Conservation (phyloP, 2,329 filamentous ascomycete genomes). For the Clarireedia homoeocarpa region DNA sequence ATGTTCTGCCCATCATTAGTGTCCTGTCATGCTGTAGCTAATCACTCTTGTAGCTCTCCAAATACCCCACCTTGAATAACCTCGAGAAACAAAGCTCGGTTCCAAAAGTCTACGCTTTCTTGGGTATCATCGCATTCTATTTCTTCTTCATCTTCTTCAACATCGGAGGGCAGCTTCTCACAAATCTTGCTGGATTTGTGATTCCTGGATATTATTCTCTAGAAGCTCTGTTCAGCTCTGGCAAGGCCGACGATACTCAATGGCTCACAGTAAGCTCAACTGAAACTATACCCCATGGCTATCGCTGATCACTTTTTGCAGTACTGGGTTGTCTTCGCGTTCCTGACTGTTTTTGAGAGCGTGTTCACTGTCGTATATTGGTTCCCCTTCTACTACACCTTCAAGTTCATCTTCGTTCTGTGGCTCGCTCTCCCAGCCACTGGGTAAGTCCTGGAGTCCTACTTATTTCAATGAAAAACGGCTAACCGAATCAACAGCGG, state of each 20-base stretch:
- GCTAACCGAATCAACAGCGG: constrained; percentile 48
- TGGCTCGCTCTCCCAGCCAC: constrained; percentile 97
- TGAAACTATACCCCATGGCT: constrained; percentile 5
- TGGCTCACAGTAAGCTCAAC: constrained; percentile 57
- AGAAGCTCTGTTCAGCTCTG: constrained; percentile 62
- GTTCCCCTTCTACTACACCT: constrained; percentile 99
- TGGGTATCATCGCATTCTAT: constrained; percentile 70
- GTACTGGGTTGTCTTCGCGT: constrained; percentile 85
- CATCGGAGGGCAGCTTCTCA: constrained; percentile 79
- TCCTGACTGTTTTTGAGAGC: constrained; percentile 79
- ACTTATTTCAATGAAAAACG: background rate
- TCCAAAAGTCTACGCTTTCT: constrained; percentile 77
- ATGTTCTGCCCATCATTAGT: background rate
- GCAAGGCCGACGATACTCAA: constrained; percentile 74
- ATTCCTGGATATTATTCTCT: constrained; percentile 82
- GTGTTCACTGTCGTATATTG: constrained; percentile 81
- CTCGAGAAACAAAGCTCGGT: constrained; percentile 77
- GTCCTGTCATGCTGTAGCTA: background rate
- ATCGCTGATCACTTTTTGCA: constrained; percentile 28
- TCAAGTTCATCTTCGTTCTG: constrained; percentile 96
- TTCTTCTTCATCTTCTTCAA: constrained; percentile 92
- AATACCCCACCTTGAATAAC: constrained; percentile 77
- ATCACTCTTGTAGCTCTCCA: constrained; percentile 56
- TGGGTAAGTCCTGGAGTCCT: constrained; percentile 54
- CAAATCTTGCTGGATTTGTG: constrained; percentile 77